These are phyloP conservation scores for Cyclospora cayetanensis DNA, from an alignment of 169 alveolate genomes.

Conservation along the genomic window DNA sequence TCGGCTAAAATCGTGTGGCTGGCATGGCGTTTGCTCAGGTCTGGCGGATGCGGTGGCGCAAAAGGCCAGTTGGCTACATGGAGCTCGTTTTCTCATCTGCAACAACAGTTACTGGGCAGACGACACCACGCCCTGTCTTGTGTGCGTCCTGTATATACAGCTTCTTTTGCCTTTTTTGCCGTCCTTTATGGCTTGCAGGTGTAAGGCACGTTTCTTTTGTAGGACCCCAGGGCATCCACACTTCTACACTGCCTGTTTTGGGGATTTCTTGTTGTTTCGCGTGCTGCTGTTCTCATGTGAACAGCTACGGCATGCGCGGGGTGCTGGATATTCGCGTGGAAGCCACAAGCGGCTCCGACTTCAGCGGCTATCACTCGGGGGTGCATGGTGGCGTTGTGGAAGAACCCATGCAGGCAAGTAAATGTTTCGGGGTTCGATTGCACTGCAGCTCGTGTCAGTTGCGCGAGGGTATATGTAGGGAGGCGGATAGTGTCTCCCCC, in stretches of 20 bases:
- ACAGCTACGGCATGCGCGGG: conserved; percentile 77
- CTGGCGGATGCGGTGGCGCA: conserved; percentile 56
- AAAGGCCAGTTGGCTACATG: conserved; percentile 67
- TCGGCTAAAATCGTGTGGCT: no score
- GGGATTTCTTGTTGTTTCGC: not conserved
- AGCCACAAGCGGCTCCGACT: conserved; percentile 46
- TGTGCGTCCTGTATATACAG: conserved; percentile 45
- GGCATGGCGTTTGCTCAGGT: conserved; percentile 53
- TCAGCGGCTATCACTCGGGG: conserved; percentile 70
- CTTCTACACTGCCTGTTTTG: not conserved
- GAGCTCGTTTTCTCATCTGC: conserved; percentile 61
- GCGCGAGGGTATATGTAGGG: not conserved
- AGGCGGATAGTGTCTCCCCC: not conserved
- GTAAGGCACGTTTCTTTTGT: no score
- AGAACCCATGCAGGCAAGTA: conserved; percentile 74
- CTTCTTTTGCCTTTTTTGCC: not conserved
- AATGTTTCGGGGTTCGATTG: no score
- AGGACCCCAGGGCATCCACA: not conserved
- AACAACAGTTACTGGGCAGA: conserved; percentile 75
- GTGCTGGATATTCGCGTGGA: conserved; percentile 71
- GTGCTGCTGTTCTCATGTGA: not conserved
- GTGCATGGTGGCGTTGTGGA: conserved; percentile 75
- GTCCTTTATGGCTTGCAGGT: not conserved
- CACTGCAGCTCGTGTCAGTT: not conserved
- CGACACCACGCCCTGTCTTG: conserved; percentile 74